Evolutionary conservation across 2,329 filamentous ascomycete genomes (phyloP).

Genomic region (Botrytis deweyae): DNA sequence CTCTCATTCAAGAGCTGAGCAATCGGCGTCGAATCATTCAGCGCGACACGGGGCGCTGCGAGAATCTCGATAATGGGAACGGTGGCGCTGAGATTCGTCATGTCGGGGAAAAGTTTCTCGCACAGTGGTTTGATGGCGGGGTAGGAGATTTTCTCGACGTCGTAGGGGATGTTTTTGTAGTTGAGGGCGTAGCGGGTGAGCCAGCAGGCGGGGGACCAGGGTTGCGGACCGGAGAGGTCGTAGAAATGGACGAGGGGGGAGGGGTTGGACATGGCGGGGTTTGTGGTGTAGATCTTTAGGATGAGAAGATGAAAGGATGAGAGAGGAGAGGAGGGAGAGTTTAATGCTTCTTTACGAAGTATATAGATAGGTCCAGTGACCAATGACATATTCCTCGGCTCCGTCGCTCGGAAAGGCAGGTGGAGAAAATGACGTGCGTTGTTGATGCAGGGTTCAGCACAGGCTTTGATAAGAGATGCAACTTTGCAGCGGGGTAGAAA

Average conservation of each 20-base stretch:
- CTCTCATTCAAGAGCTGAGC: constrained; percentile 28
- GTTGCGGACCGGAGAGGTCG: constrained; percentile 30
- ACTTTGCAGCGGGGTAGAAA: background rate
- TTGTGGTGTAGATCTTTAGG: background rate
- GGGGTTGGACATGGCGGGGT: constrained; percentile 18
- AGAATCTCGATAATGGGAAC: constrained; percentile 32
- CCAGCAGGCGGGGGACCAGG: constrained; percentile 30
- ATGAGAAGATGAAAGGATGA: background rate
- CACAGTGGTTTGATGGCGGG: constrained; percentile 29
- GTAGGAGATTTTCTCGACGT: constrained; percentile 24
- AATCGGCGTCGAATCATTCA: constrained; percentile 30
- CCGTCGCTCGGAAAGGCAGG: constrained; percentile 12
- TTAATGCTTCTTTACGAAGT: background rate
- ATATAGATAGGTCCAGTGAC: background rate
- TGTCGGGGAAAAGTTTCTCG: constrained; percentile 24
- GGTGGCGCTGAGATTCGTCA: constrained; percentile 23
- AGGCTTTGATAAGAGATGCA: background rate
- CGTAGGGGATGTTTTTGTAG: constrained; percentile 29
- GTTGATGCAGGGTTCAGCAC: background rate
- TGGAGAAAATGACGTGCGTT: background rate
- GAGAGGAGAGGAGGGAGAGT: background rate
- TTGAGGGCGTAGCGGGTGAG: constrained; percentile 27
- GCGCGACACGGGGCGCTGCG: constrained; percentile 19
- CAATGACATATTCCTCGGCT: background rate
- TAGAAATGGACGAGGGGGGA: constrained; percentile 30